A percentile compares a stretch with the other conserved stretches of the same genome.
Evolutionary conservation across 139 green algal species (phyloP).

Genomic region (Deuterostichococcus epilithicus): DNA sequence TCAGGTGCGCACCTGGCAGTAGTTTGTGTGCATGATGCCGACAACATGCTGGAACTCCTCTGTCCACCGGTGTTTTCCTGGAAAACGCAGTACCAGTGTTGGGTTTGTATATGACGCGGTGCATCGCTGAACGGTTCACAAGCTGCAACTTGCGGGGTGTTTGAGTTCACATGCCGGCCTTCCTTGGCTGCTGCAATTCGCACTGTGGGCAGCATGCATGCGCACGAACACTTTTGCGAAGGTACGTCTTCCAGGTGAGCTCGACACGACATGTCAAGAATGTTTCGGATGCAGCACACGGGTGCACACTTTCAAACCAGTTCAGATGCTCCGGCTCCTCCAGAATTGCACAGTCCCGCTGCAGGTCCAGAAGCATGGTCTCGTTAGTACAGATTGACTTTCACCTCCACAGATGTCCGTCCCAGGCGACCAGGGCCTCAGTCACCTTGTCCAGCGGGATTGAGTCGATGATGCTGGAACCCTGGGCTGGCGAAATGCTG

Average conservation of each 20-base stretch:
- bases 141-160: too few relatives aligned
- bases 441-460: background rate
- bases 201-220: too few relatives aligned
- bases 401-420: conserved; percentile 71
- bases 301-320: conserved; percentile 93
- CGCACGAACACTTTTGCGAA: too few relatives aligned
- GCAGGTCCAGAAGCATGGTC: too few relatives aligned
- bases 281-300: background rate
- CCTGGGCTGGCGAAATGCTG: conserved; percentile 92
- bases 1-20: conserved; percentile 62
- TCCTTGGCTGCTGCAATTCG: too few relatives aligned
- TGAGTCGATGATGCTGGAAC: conserved; percentile 77
- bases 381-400: too few relatives aligned
- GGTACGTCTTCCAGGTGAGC: too few relatives aligned
- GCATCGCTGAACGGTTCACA: too few relatives aligned
- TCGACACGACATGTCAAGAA: too few relatives aligned
- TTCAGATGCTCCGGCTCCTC: conserved; percentile 99
- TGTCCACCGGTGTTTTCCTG: conserved; percentile 70
- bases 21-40: conserved; percentile 98
- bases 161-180: too few relatives aligned
- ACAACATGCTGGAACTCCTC: conserved; percentile 96
- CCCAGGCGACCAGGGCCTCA: too few relatives aligned
- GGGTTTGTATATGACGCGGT: too few relatives aligned
- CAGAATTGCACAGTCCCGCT: conserved; percentile 91
- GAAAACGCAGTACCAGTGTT: background rate